phyloP scores from a whole-genome alignment of 2,329 filamentous ascomycete genomes.

The Chalara sp. region DNA sequence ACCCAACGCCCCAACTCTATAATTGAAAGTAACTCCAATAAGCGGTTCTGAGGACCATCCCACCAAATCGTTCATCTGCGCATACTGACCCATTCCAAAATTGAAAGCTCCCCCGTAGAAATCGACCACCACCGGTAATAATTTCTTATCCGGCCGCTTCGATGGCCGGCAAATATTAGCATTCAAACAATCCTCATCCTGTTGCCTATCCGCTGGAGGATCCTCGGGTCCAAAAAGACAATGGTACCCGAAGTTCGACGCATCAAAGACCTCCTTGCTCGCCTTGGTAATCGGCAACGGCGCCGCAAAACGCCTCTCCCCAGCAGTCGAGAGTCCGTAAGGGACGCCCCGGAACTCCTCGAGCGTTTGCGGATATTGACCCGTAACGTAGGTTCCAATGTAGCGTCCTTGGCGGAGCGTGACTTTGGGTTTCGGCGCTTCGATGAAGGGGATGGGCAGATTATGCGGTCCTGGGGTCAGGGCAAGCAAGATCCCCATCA shows the following conservation, averaged over 20 bases:
- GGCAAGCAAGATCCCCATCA: too few relatives aligned
- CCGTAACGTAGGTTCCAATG: slow-evolving; percentile 13
- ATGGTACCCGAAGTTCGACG: slow-evolving; percentile 27
- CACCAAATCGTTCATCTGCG: slow-evolving; percentile 49
- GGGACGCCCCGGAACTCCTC: slow-evolving; percentile 42
- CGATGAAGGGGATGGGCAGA: neutral
- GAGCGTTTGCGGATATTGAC: slow-evolving; percentile 16
- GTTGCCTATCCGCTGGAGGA: too few relatives aligned
- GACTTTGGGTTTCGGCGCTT: slow-evolving; percentile 5
- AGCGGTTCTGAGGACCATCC: slow-evolving; percentile 45
- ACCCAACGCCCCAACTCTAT: slow-evolving; percentile 60
- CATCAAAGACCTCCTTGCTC: slow-evolving; percentile 27
- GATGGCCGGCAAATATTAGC: slow-evolving; percentile 39
- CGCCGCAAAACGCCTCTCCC: slow-evolving; percentile 38
- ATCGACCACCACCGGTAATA: slow-evolving; percentile 49
- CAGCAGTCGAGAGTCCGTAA: slow-evolving; percentile 40
- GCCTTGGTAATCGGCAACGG: slow-evolving; percentile 14
- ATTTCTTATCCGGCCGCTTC: slow-evolving; percentile 16
- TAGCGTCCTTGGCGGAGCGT: slow-evolving; percentile 21
- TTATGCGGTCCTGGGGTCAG: too few relatives aligned
- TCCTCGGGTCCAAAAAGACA: slow-evolving; percentile 17
- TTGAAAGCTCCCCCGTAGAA: slow-evolving; percentile 60
- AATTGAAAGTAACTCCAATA: slow-evolving; percentile 53
- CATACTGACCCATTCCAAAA: slow-evolving; percentile 35
- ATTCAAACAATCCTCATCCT: slow-evolving; percentile 44